These are phyloP conservation scores for Sindora glabra DNA, from an alignment of 306 rosid species.

Conservation along the genomic window DNA sequence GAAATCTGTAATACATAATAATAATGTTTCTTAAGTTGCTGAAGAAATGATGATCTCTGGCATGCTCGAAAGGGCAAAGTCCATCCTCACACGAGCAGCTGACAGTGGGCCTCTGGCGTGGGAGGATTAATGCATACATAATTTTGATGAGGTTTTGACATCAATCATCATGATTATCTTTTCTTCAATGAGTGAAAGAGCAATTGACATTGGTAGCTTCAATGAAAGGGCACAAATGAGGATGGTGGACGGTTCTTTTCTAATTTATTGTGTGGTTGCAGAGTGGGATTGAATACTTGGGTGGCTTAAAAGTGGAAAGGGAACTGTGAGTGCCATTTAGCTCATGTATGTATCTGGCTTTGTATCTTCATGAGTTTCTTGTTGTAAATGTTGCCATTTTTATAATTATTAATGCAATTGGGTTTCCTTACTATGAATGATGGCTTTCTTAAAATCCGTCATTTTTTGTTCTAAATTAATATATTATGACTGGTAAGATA, in stretches of 20 bases:
- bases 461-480: not conserved
- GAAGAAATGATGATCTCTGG: conserved; percentile 5
- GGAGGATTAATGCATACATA: not conserved
- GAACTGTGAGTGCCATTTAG: not conserved
- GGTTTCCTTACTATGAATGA: not conserved
- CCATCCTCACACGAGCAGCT: not conserved
- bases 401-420: not conserved
- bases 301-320: not conserved
- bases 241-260: not conserved
- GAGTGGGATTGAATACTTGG: conserved; percentile 25
- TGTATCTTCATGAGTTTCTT: conserved; percentile 13
- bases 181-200: not conserved
- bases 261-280: conserved; percentile 12
- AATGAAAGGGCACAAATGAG: not conserved
- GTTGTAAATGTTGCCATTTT: not conserved
- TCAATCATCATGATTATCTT: not conserved
- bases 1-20: not conserved
- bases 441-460: not conserved
- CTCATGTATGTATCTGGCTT: not conserved
- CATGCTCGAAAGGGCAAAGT: not conserved
- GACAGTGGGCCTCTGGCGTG: not conserved
- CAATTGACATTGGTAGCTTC: not conserved
- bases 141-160: not conserved
- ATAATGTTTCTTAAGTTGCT: not conserved
- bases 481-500: not conserved